phyloP scores from a whole-genome alignment of 352 stramenopile genomes.

The Albugo laibachii region DNA sequence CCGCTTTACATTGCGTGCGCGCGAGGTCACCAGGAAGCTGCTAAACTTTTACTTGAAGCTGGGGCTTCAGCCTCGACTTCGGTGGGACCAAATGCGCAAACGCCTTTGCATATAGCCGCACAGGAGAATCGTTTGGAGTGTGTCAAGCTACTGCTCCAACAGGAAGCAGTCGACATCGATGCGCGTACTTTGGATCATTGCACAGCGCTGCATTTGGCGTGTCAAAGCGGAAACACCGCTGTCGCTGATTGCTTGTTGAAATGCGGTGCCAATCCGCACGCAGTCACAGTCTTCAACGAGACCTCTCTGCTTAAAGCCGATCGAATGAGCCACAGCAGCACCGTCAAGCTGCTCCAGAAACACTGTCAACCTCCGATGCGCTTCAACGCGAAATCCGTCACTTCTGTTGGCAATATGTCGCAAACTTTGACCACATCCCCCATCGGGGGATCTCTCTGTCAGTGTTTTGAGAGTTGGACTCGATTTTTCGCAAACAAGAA shows the following conservation, averaged over 20 bases:
- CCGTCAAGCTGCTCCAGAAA: constrained; percentile 40
- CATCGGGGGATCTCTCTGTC: too few species aligned
- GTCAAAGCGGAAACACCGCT: constrained; percentile 51
- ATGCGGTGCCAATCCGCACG: constrained; percentile 45
- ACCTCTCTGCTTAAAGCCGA: constrained; percentile 59
- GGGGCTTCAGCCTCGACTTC: constrained; percentile 20
- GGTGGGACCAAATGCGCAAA: constrained; percentile 53
- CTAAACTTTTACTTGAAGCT: constrained; percentile 31
- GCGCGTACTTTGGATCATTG: constrained; percentile 28
- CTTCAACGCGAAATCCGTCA: constrained; percentile 4
- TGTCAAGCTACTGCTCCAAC: constrained; percentile 32
- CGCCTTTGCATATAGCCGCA: constrained; percentile 51
- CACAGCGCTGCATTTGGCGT: constrained; percentile 57
- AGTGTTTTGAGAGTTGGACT: too few species aligned
- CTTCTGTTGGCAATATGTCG: constrained; percentile 6
- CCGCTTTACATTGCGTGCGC: constrained; percentile 59
- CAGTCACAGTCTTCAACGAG: constrained; percentile 33
- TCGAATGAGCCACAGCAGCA: constrained; percentile 63
- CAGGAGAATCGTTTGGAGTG: constrained; percentile 66
- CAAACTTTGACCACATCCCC: constrained; percentile 7
- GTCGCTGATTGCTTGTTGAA: constrained; percentile 44
- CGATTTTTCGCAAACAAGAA: too few species aligned
- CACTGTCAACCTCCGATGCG: constrained; percentile 5
- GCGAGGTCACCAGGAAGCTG: constrained; percentile 36
- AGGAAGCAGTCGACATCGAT: constrained; percentile 28